A percentile compares a stretch with the other conserved stretches of the same genome.
Conservation (phyloP, 177 flowering plant species). For the Tripterygium wilfordii region DNA sequence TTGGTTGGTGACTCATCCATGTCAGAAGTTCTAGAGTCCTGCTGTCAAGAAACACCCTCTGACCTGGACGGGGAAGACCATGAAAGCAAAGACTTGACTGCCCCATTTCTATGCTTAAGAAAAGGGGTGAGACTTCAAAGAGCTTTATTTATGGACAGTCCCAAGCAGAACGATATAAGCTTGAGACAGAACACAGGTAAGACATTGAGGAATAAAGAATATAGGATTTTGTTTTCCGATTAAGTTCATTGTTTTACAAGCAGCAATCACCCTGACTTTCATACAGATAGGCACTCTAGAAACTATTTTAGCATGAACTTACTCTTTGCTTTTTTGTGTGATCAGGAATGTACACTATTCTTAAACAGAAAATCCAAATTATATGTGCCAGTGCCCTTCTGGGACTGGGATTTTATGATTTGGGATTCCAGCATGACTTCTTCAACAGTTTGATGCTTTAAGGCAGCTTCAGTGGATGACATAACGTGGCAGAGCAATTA, state of each 20-base stretch:
- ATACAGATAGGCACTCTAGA: too few species aligned
- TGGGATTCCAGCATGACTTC: constrained; percentile 42
- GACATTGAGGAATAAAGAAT: too few species aligned
- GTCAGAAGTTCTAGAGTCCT: constrained; percentile 14
- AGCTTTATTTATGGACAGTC: constrained; percentile 16
- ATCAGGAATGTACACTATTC: constrained; percentile 23
- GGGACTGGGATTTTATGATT: constrained; percentile 30
- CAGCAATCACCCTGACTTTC: too few species aligned
- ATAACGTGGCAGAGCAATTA: too few species aligned
- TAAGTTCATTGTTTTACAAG: too few species aligned
- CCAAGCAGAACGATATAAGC: constrained; percentile 2
- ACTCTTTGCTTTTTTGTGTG: background rate
- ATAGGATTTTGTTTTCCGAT: too few species aligned
- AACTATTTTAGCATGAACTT: too few species aligned
- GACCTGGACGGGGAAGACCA: constrained; percentile 5
- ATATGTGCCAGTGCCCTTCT: constrained; percentile 24
- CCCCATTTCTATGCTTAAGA: constrained; percentile 7
- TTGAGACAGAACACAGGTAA: too few species aligned
- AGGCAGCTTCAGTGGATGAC: constrained; percentile 11
- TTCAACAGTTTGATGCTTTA: constrained; percentile 37
- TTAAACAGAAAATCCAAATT: constrained; percentile 19
- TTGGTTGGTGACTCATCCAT: background rate
- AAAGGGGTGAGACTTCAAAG: constrained; percentile 19
- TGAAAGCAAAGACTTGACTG: constrained; percentile 10
- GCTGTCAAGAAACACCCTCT: constrained; percentile 4